Base-by-base conservation (phyloP, 2,329 filamentous ascomycete genomes). In the Colletotrichum kahawae region DNA sequence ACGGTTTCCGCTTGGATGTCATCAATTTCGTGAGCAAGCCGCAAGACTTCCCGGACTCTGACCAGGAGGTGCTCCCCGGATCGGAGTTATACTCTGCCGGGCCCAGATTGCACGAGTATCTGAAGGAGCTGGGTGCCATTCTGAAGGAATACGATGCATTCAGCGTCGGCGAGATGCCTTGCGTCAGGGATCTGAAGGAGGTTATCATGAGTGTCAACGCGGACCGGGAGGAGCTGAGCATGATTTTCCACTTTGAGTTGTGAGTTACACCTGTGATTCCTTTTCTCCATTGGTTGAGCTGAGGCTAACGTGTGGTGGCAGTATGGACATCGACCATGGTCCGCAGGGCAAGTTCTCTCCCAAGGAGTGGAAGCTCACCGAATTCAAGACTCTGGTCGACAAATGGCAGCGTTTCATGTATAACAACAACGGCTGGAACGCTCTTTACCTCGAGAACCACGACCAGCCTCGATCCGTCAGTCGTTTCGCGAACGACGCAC, bases 241-340 rank as follows among this genome's bases (percentile, higher is more conserved):
- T 94, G 92, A 92, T 94, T 43, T 94, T 95, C 83, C 91, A 93
- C 78, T 95, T 95, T 80, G 92, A 94, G 72, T 85, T 91, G 88
- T 89, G 78, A 79, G 86, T 80, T 27, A 51, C 4, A 2, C n/a
- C 57, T 27, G 14, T 34, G n/a, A 38, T 3, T 5, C 31, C 62
- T 9, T 9, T 27, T 31, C 29, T 10, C 5, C 5, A 13, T 4
- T 62, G 48, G 21, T 36, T 10, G 3, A 7, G 60, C 16, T 29
- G 70, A 38, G 56, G 63, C 77, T 77, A 60, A 69, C 38, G 57
- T 34, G 16, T 38, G 59, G 7, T 38, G 59, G 7, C 24, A 88
- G 86, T 36, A 86, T 91, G 76, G 85, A 89, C 43, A 82, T 91
- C 18, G 89, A 90, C 72, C 82, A 87, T 70, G 87, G 87, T 12